Evolutionary conservation across 139 green algal species (phyloP), one percentile per base, ranked within the genome.

Genomic region (Edaphochlamys debaryana): DNA sequence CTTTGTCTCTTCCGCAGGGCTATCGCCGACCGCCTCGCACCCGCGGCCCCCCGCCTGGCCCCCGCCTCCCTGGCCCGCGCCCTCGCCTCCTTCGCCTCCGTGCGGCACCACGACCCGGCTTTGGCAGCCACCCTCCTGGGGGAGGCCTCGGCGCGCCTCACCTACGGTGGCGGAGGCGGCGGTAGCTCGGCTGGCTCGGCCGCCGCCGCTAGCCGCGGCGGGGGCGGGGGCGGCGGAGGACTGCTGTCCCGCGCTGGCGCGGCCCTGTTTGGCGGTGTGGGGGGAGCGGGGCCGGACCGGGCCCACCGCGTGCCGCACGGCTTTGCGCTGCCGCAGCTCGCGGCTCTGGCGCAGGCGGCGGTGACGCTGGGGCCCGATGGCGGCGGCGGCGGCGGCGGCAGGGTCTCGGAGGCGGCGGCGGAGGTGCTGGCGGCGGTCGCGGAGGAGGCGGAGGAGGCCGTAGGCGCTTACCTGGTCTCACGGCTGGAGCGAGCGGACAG

Each of bases 341-440:
- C n/a, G 63, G n/a, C 42, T 62, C 76, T 82, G 40, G 76, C 76
- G 76, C 62, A 20, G 63, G 76, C 76, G 42, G 63, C 76, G 76
- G 63, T 66, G 41, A 25, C 58, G 42, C 76, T 82, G 54, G 76
- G 63, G 32, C 27, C 20, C 42, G 41, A 15, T 4, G 68, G 32
- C 15, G 68, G 36, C 41, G 19, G 41, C 37, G 67, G 68, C 29
- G 38, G 38, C 22, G 67, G 67, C 1, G 67, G 25, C 17, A 27
- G 40, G 38, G 67, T 1, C 34, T n/a, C 8, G 58, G 67, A 34
- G 32, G 62, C 64, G 42, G 58, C 37, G 32, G n/a, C 52, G 22
- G 45, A 30, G 62, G 3, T 56, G 48, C 54, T 40, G 76, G 63
- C 45, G 23, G 41, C 45, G 60, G 41, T 56, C 62, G 63, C 27